Base-by-base conservation (phyloP, 176 grass and related monocot genomes). In the Aegilops speltoides region DNA sequence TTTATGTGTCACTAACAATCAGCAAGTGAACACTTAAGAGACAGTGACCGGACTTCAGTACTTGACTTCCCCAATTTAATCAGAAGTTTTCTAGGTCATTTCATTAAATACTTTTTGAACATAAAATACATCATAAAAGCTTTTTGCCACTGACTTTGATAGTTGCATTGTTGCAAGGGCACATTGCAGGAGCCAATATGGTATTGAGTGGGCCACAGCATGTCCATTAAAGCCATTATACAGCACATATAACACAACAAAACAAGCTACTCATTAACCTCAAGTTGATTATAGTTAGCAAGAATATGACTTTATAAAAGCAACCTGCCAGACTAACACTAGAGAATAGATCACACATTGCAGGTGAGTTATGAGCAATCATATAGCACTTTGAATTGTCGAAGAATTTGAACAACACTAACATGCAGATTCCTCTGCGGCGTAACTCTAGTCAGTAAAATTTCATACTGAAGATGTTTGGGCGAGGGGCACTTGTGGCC, bases 191-290 rank as follows among this genome's bases (percentile, higher is more conserved):
- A 83, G 37, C 37, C 26, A 8, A 12, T 83, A 67, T 37, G 15
- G 32, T 7, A 43, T 12, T 79, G 66, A 75, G 25, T 56, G 68
- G 76, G 46, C 50, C 22, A 86, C 26, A 82, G 60, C 46, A 15
- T 38, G 20, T 76, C 89, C 68, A 87, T 62, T 33, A 24, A 81
- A 91, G 28, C 31, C 69, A 79, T 14, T 43, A 56, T 68, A 36
- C 60, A 80, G 6, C 4, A 62, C 15, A 79, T 24, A 87, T 76
- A 20, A 61, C 12, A 19, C 48, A 43, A 45, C 22, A 85, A 85
- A 87, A 14, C 45, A 87, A 87, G 22, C 17, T 68, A 68, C 22
- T 68, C 26, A 3, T 66, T 68, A 60, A 46, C 80, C 37, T 48
- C 76, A 86, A 67, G 60, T 76, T 80, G 76, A 76, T 34, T 41